Evolutionary conservation across 2,329 filamentous ascomycete genomes (phyloP).

Genomic region (Sclerotinia spermophila): DNA sequence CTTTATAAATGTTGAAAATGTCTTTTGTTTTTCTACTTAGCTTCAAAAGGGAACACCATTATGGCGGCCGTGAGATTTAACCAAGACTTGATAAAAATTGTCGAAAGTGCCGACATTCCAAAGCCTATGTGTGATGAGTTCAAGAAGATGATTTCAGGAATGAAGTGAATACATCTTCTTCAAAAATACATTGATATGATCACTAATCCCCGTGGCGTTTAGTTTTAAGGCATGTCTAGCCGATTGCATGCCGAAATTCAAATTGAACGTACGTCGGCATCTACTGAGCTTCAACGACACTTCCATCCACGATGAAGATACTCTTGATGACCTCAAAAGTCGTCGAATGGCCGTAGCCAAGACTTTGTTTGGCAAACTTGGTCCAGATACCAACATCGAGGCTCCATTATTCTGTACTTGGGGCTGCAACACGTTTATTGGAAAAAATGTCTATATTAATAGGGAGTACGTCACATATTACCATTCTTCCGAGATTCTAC

Average conservation of each 20-base stretch:
- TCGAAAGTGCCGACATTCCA: constrained; percentile 38
- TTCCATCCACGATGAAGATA: constrained; percentile 22
- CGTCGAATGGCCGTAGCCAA: constrained; percentile 23
- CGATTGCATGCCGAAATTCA: constrained; percentile 12
- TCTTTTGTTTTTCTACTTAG: constrained; percentile 14
- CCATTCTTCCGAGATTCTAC: constrained; percentile 1
- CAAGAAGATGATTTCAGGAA: constrained; percentile 31
- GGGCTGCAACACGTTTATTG: constrained; percentile 29
- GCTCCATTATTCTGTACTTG: constrained; percentile 27
- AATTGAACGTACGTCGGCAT: constrained; percentile 19
- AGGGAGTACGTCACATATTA: constrained; percentile 22
- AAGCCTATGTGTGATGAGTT: constrained; percentile 24
- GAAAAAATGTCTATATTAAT: constrained; percentile 26
- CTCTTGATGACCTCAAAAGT: constrained; percentile 23
- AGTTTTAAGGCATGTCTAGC: constrained; percentile 19
- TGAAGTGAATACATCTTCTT: constrained; percentile 21
- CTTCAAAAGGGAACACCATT: neutral
- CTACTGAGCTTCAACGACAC: constrained; percentile 28
- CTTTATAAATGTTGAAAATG: constrained; percentile 9
- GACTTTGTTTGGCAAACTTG: constrained; percentile 24
- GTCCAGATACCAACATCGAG: constrained; percentile 25
- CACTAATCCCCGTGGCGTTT: neutral
- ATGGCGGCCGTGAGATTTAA: constrained; percentile 12
- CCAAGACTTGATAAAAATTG: constrained; percentile 26
- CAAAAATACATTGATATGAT: neutral